Evolutionary conservation across 306 rosid genomes (phyloP), one percentile per base, ranked within the genome.

Genomic region (Spatholobus suberectus): DNA sequence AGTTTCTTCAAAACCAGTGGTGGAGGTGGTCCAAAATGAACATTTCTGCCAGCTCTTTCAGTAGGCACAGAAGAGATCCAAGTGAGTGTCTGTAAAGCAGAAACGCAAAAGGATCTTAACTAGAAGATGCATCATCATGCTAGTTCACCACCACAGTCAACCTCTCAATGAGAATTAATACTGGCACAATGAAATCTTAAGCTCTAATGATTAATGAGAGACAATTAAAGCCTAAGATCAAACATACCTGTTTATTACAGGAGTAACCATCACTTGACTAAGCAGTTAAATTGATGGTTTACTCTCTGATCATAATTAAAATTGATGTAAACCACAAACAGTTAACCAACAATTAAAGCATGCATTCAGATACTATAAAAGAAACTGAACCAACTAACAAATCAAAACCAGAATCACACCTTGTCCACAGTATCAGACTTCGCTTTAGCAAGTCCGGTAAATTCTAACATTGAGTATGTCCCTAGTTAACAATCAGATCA

Each of bases 1-100:
- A 61, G 86, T 58, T 29, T 87, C 82, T 75, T 87, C 92, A 61
- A 96, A n/a, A 84, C 99, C 98, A 96, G n/a, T 43, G 97, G 99
- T 75, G 98, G 95, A 68, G 89, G 88, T 73, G 92, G 94, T 85
- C 93, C 98, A 37, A 92, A 79, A 83, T 89, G 90, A 86, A 90
- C 91, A 85, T 89, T 92, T 76, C 89, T 91, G 49, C 82, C 85
- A 61, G 87, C 59, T 68, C 73, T 92, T 73, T 87, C 85, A 70
- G 84, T 12, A 55, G 59, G 75, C 80, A 21, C 66, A n/a, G 66
- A 62, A 73, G 86, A 69, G 69, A 92, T 88, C 68, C 41, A 88
- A 38, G 87, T 75, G 69, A 92, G 87, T 82, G 57, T 70, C 75
- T 80, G 91, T 73, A 90, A 46, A 81, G 90, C 98, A 89, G 90